Evolutionary conservation across 2,329 filamentous ascomycete species (phyloP).

Genomic region (Pochonia chlamydosporia): DNA sequence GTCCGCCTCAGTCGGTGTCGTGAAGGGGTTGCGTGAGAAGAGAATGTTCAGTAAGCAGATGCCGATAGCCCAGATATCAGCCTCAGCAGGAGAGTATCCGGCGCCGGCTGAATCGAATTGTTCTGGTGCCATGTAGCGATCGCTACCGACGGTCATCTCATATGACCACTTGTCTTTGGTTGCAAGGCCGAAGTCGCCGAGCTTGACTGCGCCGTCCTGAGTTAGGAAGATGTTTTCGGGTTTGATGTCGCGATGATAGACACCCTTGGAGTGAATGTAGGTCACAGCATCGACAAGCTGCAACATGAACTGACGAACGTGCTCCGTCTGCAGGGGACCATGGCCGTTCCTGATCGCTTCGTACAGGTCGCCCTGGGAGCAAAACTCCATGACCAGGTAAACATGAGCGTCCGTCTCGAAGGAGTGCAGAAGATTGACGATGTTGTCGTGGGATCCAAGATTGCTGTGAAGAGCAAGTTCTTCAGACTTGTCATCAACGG

Average conservation of each 20-base stretch:
- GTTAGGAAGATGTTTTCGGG: slow-evolving; percentile 98
- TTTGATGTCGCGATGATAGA: slow-evolving; percentile 98
- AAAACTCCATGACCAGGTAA: slow-evolving; percentile 93
- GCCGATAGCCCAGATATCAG: slow-evolving; percentile 95
- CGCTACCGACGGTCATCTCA: slow-evolving; percentile 91
- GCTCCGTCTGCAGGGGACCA: slow-evolving; percentile 88
- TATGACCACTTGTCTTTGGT: slow-evolving; percentile 86
- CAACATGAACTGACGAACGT: slow-evolving; percentile 96
- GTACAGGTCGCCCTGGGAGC: slow-evolving; percentile 90
- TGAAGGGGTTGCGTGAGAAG: slow-evolving; percentile 95
- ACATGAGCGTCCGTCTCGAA: slow-evolving; percentile 89
- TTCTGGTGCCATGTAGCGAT: slow-evolving; percentile 98
- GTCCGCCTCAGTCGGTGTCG: slow-evolving; percentile 82
- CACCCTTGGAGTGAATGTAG: slow-evolving; percentile 83
- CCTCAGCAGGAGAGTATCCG: slow-evolving; percentile 88
- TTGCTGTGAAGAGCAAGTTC: slow-evolving; percentile 74
- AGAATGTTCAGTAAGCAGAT: slow-evolving; percentile 95
- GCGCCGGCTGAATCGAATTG: slow-evolving; percentile 85
- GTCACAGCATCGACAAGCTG: slow-evolving; percentile 85
- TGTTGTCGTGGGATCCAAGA: slow-evolving; percentile 77
- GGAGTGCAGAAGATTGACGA: slow-evolving; percentile 79
- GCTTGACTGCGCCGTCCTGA: slow-evolving; percentile 82
- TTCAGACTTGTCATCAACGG: slow-evolving; percentile 77
- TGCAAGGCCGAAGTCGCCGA: slow-evolving; percentile 92
- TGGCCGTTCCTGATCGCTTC: slow-evolving; percentile 88